A percentile compares a stretch with the other conserved stretches of the same genome.
Conservation (phyloP, 2,329 filamentous ascomycete species). For the Aspergillus chevalieri region DNA sequence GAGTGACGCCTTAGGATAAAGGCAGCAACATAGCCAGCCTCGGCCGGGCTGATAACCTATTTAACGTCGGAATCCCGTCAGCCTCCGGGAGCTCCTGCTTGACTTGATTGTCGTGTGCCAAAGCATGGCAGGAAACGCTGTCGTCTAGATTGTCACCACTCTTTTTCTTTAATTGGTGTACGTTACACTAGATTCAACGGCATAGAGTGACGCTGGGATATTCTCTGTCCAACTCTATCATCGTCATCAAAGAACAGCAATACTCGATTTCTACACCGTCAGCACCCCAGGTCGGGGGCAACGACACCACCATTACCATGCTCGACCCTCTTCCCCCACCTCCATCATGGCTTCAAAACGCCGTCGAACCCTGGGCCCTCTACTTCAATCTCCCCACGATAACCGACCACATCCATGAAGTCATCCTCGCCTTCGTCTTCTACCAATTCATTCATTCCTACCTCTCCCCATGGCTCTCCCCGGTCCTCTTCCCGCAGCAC, state of each 20-base stretch:
- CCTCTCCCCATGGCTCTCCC: slow-evolving; percentile 52
- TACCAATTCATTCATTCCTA: slow-evolving; percentile 52
- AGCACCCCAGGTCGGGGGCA: slow-evolving; percentile 7
- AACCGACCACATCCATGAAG: slow-evolving; percentile 56
- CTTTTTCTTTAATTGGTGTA: neutral
- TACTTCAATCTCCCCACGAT: slow-evolving; percentile 50
- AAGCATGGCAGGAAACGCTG: neutral
- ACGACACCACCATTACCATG: slow-evolving; percentile 23
- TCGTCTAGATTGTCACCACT: neutral
- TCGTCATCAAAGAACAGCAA: slow-evolving; percentile 5
- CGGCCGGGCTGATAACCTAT: neutral
- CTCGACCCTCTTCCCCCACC: slow-evolving; percentile 42
- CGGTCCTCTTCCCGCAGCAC: slow-evolving; percentile 47
- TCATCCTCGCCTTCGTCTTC: slow-evolving; percentile 49
- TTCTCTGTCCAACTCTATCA: neutral
- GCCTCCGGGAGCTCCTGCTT: neutral
- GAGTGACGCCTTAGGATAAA: slow-evolving; percentile 9
- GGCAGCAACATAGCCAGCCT: slow-evolving; percentile 5
- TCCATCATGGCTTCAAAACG: slow-evolving; percentile 46
- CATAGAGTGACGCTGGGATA: neutral
- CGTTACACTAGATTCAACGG: too few species aligned
- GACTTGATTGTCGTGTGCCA: neutral
- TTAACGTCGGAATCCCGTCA: neutral
- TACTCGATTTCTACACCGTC: slow-evolving; percentile 2
- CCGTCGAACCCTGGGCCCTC: slow-evolving; percentile 46